Conservation (phyloP, 768 basidiomycete species). For the Boletus pseudopeckii region DNA sequence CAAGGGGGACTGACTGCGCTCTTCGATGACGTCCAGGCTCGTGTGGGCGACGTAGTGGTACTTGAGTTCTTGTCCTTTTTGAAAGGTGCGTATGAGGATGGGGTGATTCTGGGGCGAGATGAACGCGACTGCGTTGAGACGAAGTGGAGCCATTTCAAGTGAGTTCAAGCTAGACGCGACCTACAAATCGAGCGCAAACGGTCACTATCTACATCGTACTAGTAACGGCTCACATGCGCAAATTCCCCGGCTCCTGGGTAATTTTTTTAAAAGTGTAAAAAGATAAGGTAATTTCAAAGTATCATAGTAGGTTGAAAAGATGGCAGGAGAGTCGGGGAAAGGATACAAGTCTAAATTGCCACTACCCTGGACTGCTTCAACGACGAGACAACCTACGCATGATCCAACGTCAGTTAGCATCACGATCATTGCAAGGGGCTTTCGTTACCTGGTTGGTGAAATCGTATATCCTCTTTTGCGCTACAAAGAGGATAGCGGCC, state of each 20-base stretch:
- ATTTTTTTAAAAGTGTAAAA: too few species aligned
- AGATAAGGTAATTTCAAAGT: too few species aligned
- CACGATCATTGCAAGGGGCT: too few species aligned
- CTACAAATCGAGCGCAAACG: too few species aligned
- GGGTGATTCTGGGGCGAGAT: constrained; percentile 79
- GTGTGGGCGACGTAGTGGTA: constrained; percentile 93
- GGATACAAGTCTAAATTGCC: neutral
- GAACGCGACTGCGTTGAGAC: constrained; percentile 79
- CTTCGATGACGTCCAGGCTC: constrained; percentile 86
- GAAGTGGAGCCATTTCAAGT: constrained; percentile 57
- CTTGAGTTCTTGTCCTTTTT: constrained; percentile 61
- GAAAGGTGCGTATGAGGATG: constrained; percentile 74
- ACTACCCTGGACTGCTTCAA: constrained; percentile 5
- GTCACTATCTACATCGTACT: too few species aligned
- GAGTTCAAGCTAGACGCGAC: neutral
- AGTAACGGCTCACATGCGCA: too few species aligned
- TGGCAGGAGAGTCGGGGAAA: too few species aligned
- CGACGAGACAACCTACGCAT: constrained; percentile 11
- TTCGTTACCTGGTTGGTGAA: constrained; percentile 50
- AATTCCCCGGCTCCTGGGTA: too few species aligned
- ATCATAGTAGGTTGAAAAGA: too few species aligned
- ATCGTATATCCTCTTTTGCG: constrained; percentile 80
- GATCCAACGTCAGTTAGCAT: constrained; percentile 3
- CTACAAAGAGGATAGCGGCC: constrained; percentile 89
- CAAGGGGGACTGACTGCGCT: constrained; percentile 61